Evolutionary conservation across 1,139 yeast genomes (phyloP).

Genomic region (Kazachstania sp.): DNA sequence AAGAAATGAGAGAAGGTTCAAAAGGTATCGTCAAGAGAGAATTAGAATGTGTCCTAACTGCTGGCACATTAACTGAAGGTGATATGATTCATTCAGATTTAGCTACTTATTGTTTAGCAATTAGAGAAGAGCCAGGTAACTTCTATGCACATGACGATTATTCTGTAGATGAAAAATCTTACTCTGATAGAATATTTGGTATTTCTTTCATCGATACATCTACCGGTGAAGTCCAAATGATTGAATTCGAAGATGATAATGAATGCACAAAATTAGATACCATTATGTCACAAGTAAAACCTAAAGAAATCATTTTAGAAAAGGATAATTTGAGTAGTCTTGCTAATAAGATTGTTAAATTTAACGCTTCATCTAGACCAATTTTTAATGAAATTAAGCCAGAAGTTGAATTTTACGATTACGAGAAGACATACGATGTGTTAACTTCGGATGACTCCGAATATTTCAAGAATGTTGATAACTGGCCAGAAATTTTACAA

Average conservation of each 20-base stretch:
- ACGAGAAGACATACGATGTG: conserved; percentile 63
- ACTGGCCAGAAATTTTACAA: conserved; percentile 55
- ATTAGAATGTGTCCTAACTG: conserved; percentile 77
- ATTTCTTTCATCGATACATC: conserved; percentile 89
- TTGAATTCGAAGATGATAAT: conserved; percentile 70
- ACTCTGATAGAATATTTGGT: conserved; percentile 54
- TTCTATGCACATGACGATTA: conserved; percentile 17
- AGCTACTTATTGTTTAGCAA: conserved; percentile 81
- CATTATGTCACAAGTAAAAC: conserved; percentile 76
- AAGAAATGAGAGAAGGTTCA: conserved; percentile 80
- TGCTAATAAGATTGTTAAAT: conserved; percentile 66
- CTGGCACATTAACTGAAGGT: conserved; percentile 71
- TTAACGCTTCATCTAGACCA: conserved; percentile 66
- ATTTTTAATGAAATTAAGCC: conserved; percentile 76
- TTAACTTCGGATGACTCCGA: conserved; percentile 43
- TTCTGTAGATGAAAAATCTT: conserved; percentile 10
- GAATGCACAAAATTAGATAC: conserved; percentile 88
- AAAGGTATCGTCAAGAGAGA: conserved; percentile 91
- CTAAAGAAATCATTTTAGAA: conserved; percentile 77
- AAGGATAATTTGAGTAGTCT: conserved; percentile 60
- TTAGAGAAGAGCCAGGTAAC: conserved; percentile 47
- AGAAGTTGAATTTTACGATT: conserved; percentile 75
- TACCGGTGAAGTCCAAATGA: conserved; percentile 67
- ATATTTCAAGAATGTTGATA: conserved; percentile 52
- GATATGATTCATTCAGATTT: conserved; percentile 84